Base-by-base conservation (phyloP, 1,284 basidiomycete species). In the Uromyces viciae-fabae region DNA sequence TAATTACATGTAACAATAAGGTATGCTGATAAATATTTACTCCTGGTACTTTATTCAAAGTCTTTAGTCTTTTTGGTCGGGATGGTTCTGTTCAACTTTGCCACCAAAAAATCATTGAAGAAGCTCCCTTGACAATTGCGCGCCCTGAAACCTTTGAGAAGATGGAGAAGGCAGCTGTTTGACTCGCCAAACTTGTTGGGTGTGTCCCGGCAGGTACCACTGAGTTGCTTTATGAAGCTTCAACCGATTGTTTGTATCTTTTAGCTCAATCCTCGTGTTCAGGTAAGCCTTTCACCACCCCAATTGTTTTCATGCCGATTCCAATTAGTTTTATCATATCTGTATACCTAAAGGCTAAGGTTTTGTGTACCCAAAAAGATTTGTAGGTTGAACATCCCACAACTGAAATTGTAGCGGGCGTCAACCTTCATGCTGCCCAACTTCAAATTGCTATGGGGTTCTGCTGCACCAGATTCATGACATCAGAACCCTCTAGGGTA, bases 51-150 rank as follows among this genome's bases (percentile, higher is more conserved):
- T n/a, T n/a, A n/a, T n/a, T n/a, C n/a, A 97, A 98, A 87, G 97
- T 96, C 54, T 98, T 99, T 85, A 98, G 95, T 75, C 90, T 99
- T 80, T 99, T 99, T 85, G 97, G 97, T 84, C 95, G 97, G 86
- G 97, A 99, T 87, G 99, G 97, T 87, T 99, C 97, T 80, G 97
- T 99, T 69, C 97, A 99, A 88, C 93, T 97, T 84, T 93, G 97
- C 83, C 97, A 99, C 88, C 97, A 99, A 87, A 99, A 99, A 89
- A 99, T 99, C 84, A 99, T 99, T 82, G 97, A 99, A 88, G 97
- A 99, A 87, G 97, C 97, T 9, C 97, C 97, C 38, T 95, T 99
- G 71, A 98, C 96, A 28, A 98, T 99, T 83, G 97, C 97, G n/a
- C 92, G 91, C 84, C 91, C 91, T 72, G 92, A 92, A 62, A 95